A percentile compares a stretch with the other conserved stretches of the same genome.
phyloP scores from a whole-genome alignment of 225 moss, liverwort and hornwort genomes.

The Takakia lepidozioides region DNA sequence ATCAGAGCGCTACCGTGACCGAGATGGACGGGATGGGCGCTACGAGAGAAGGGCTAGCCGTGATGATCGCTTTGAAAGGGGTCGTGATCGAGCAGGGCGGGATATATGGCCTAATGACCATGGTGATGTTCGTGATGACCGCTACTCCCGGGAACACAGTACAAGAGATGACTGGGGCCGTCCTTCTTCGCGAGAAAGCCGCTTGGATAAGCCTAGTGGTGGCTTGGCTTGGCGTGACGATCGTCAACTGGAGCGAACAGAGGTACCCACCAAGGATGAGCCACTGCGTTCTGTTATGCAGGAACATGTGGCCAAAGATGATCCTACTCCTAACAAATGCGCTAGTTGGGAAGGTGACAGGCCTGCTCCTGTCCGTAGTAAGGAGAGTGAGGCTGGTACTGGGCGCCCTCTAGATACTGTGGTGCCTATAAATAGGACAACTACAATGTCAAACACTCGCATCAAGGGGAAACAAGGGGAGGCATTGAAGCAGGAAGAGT shows the following conservation, averaged over 20 bases:
- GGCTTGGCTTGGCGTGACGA: constrained; percentile 51
- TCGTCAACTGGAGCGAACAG: constrained; percentile 40
- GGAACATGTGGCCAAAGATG: constrained; percentile 35
- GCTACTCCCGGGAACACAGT: constrained; percentile 43
- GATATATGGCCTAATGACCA: constrained; percentile 31
- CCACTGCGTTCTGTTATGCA: constrained; percentile 15
- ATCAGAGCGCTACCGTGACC: constrained; percentile 25
- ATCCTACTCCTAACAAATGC: constrained; percentile 15
- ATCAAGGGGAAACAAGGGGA: constrained; percentile 33
- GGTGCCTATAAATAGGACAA: constrained; percentile 24
- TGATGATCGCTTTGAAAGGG: constrained; percentile 48
- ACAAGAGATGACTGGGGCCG: constrained; percentile 62
- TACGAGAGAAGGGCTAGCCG: constrained; percentile 27
- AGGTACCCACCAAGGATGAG: constrained; percentile 42
- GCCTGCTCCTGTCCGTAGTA: constrained; percentile 28
- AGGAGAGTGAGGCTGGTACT: constrained; percentile 40
- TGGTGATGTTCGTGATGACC: constrained; percentile 30
- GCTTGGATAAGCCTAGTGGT: constrained; percentile 55
- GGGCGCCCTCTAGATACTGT: constrained; percentile 22
- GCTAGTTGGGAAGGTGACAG: constrained; percentile 54
- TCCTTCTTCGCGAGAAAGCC: constrained; percentile 59
- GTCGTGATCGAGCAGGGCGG: constrained; percentile 34
- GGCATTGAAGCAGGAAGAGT: constrained; percentile 33
- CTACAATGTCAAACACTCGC: constrained; percentile 25
- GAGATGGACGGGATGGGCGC: constrained; percentile 45